phyloP scores from a whole-genome alignment of 805 yeast genomes.

The Metschnikowia anglica region DNA sequence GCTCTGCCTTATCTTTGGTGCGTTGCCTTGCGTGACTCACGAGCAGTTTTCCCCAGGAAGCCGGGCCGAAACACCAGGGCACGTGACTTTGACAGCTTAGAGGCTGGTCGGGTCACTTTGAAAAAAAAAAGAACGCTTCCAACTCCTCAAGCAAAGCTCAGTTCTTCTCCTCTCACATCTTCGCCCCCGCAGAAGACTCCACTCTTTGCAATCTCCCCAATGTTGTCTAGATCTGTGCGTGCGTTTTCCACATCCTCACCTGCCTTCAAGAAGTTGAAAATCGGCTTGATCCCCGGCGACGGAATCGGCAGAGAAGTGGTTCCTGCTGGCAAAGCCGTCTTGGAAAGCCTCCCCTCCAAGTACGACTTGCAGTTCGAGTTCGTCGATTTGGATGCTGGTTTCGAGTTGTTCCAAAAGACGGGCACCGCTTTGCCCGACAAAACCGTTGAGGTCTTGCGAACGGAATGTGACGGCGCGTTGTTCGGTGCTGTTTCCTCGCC shows the following conservation, averaged over 20 bases:
- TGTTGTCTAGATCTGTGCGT: constrained; percentile 26
- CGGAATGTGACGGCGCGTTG: constrained; percentile 92
- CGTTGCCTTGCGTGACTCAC: constrained; percentile 5
- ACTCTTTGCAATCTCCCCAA: too few species aligned
- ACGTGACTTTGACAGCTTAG: constrained; percentile 1
- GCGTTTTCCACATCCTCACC: constrained; percentile 33
- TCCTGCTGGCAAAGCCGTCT: constrained; percentile 89
- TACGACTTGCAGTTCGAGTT: constrained; percentile 81
- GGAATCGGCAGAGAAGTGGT: constrained; percentile 98
- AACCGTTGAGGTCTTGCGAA: constrained; percentile 74
- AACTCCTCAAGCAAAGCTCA: too few species aligned
- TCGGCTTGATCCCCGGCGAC: constrained; percentile 92
- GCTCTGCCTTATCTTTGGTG: not conserved
- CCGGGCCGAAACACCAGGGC: not conserved
- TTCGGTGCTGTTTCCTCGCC: constrained; percentile 98
- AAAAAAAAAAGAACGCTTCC: not conserved
- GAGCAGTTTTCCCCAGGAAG: constrained; percentile 4
- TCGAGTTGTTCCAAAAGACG: constrained; percentile 88
- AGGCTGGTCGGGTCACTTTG: not conserved
- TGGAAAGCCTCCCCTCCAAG: constrained; percentile 77
- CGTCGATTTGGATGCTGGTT: constrained; percentile 89
- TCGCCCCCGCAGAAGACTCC: too few species aligned
- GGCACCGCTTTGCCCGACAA: constrained; percentile 95
- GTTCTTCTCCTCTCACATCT: too few species aligned
- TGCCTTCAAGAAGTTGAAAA: constrained; percentile 37